Base-by-base conservation (phyloP, 2,329 filamentous ascomycete species). In the Aspergillus bombycis region DNA sequence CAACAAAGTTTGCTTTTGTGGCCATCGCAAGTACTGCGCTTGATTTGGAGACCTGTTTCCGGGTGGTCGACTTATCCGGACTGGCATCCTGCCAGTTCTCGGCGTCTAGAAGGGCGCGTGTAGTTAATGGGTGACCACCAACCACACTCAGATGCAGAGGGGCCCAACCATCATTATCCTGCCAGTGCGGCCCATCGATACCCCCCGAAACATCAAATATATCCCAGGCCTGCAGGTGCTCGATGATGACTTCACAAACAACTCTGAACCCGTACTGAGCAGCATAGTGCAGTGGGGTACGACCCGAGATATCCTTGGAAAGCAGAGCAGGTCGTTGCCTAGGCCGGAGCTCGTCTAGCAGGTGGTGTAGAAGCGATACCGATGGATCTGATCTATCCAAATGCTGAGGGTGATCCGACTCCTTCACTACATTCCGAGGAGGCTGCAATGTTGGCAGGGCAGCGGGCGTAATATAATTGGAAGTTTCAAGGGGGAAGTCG, bases 241-340 rank as follows among this genome's bases (percentile, higher is more conserved):
- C 88, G 81, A 97, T 94, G 68, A 98, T 86, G 28, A 94, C 85
- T 74, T 96, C 86, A 73, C 93, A 97, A 11, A 97, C 89, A n/a
- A 93, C 87, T 4, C 95, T 91, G 70, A 97, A 93, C 2, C 95
- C 95, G 74, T 96, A 97, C 75, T 98, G 93, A 0, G 95, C 94
- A 3, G 93, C 93, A 74, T 97, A 97, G 76, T 98, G 94, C 12
- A 98, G 83, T 1, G 94, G 93, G 16, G 94, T 85, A 5, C 94
- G 90, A 3, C 93, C 94, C 64, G 94, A 91, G 0, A 88, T 85
- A 78, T 98, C 94, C 63, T 85, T 88, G 14, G 86, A 86, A 57
- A 85, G 82, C 12, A 98, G 81, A 0, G 90, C 90, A 14, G 76
- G 68, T 12, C 89, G 87, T 69, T 98, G 94, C 11, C 85, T 81